These are phyloP conservation scores for Sordariomycetes sp. DNA, from an alignment of 2,329 filamentous ascomycete species.

Conservation along the genomic window DNA sequence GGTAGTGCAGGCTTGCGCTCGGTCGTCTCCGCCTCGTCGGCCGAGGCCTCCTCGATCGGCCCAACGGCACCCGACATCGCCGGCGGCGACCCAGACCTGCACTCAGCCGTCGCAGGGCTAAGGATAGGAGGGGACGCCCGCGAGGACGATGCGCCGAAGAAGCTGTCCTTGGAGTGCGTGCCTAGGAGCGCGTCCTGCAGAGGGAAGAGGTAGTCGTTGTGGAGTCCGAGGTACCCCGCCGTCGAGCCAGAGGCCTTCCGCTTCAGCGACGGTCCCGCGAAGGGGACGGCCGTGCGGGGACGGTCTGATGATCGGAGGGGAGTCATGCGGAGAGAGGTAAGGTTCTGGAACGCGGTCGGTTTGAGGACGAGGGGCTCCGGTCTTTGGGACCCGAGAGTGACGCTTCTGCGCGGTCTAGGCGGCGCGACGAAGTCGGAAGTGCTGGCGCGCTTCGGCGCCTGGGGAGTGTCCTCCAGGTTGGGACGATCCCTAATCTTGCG, in stretches of 20 bases:
- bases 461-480: background rate
- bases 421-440: background rate
- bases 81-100: background rate
- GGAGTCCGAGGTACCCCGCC: background rate
- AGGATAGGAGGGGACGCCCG: background rate
- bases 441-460: background rate
- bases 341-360: background rate
- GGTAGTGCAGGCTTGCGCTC: background rate
- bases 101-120: background rate
- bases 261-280: background rate
- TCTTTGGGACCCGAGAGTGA: background rate
- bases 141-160: background rate
- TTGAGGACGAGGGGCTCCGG: background rate
- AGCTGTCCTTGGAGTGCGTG: background rate
- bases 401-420: background rate
- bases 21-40: background rate
- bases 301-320: background rate
- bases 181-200: conserved; percentile 2
- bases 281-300: background rate
- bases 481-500: background rate
- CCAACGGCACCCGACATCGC: too few species aligned
- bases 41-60: background rate
- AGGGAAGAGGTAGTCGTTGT: background rate
- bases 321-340: background rate
- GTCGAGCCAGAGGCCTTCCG: background rate